phyloP scores from a whole-genome alignment of 1,284 basidiomycete genomes.

The Ustilago bromivora region DNA sequence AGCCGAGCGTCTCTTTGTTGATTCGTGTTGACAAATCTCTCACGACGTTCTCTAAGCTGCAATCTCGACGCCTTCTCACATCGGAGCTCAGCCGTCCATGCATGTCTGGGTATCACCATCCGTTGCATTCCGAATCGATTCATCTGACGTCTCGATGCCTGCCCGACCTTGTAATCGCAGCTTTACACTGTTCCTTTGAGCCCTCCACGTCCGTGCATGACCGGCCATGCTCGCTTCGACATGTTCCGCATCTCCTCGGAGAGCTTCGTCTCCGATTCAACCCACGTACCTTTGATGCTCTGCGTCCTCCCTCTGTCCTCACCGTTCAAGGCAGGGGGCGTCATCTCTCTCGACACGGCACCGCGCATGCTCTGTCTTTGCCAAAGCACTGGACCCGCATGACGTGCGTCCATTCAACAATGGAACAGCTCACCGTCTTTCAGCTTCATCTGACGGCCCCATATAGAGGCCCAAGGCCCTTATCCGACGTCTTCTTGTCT shows the following conservation, averaged over 20 bases:
- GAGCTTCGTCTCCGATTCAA: not conserved
- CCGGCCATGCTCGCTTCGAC: not conserved
- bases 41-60: not conserved
- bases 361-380: not conserved
- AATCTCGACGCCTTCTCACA: not conserved
- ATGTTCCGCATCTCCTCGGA: not conserved
- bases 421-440: not conserved
- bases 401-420: not conserved
- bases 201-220: not conserved
- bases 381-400: not conserved
- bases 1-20: not conserved
- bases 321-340: not conserved
- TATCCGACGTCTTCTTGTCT: not conserved
- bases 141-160: slow-evolving; percentile 7
- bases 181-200: not conserved
- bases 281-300: slow-evolving; percentile 3
- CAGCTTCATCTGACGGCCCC: not conserved
- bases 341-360: not conserved
- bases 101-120: not conserved
- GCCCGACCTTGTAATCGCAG: not conserved
- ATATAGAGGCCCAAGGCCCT: not conserved
- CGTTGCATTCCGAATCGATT: not conserved
- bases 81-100: slow-evolving; percentile 1
- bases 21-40: not conserved
- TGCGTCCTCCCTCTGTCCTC: slow-evolving; percentile 1